Conservation (phyloP, 176 grass and related monocot genomes). For the Eragrostis curvula region DNA sequence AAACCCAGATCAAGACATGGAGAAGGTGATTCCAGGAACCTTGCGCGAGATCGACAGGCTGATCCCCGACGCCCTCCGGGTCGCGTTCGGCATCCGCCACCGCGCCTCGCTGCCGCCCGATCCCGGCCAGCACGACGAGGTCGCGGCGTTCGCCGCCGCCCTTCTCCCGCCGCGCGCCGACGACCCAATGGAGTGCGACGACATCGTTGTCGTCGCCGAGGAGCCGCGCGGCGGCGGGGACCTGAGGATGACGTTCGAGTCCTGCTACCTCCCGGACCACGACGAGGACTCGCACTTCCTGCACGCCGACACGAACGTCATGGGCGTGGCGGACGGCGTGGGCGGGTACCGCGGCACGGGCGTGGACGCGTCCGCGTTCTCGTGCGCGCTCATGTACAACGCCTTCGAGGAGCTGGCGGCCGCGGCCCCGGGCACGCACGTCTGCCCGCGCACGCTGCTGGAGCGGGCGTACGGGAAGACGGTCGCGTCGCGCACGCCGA, state of each 20-base stretch:
- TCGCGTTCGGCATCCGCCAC: constrained; percentile 13
- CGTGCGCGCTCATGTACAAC: background rate
- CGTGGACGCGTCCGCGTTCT: constrained; percentile 37
- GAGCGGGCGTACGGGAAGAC: constrained; percentile 7
- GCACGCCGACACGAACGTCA: background rate
- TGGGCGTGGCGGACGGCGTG: constrained; percentile 53
- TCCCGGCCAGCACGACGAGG: background rate
- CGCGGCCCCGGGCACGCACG: background rate
- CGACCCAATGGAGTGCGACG: constrained; percentile 20
- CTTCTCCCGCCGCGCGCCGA: background rate
- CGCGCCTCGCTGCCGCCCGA: background rate
- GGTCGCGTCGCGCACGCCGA: background rate
- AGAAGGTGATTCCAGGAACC: background rate
- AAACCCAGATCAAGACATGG: background rate
- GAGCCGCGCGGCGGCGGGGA: background rate
- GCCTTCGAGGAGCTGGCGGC: background rate
- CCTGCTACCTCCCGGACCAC: constrained; percentile 35
- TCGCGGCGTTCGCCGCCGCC: background rate
- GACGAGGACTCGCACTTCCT: constrained; percentile 41
- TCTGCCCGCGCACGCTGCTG: constrained; percentile 30
- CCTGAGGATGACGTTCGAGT: background rate
- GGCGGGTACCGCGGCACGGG: background rate
- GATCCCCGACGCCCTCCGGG: constrained; percentile 10
- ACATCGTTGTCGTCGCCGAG: background rate
- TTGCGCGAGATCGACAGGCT: background rate